Conservation (phyloP, 768 basidiomycete species). For the Glaciozyma martinii region DNA sequence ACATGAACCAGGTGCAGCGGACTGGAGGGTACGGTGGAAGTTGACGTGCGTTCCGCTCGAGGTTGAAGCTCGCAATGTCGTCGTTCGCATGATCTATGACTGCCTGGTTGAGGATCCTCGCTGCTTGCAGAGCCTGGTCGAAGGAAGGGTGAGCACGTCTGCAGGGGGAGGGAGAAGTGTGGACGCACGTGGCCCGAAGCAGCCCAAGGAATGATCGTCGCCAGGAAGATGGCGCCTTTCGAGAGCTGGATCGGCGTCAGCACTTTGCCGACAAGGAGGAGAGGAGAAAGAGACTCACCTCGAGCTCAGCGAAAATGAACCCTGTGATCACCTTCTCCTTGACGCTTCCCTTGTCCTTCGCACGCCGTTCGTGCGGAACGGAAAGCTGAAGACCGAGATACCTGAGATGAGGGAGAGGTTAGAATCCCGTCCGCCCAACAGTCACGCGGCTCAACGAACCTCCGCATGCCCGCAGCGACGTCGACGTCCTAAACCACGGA, state of each 20-base stretch:
- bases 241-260: neutral
- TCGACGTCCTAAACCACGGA: neutral
- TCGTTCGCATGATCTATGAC: neutral
- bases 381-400: slow-evolving; percentile 1
- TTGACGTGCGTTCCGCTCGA: neutral
- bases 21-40: neutral
- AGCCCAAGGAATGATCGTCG: neutral
- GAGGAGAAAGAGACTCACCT: neutral
- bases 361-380: slow-evolving; percentile 1
- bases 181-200: neutral
- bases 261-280: neutral
- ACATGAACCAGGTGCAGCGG: neutral
- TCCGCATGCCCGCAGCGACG: neutral
- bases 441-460: neutral
- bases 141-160: neutral
- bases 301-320: slow-evolving; percentile 11
- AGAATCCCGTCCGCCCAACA: too few relatives aligned
- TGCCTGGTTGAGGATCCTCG: neutral
- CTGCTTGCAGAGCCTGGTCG: neutral
- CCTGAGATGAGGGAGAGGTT: too few relatives aligned
- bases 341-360: neutral
- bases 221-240: slow-evolving; percentile 1
- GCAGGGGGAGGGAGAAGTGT: neutral
- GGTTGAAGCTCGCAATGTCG: neutral
- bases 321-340: slow-evolving; percentile 2